Conservation (phyloP, 2,329 filamentous ascomycete genomes). For the Dactylellina leptospora region DNA sequence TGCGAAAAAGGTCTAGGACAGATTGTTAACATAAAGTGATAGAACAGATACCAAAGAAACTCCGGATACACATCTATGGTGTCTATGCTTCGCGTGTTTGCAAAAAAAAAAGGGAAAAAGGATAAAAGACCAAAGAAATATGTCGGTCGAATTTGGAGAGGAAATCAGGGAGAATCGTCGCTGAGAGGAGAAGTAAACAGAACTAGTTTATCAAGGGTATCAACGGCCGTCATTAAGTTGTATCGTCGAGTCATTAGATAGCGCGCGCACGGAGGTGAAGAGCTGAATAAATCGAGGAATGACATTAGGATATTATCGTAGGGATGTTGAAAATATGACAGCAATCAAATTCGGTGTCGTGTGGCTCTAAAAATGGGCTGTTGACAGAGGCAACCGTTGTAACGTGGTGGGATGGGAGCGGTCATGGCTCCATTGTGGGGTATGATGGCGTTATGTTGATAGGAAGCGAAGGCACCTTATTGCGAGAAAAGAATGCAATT, state of each 20-base stretch:
- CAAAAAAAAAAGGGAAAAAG: conserved; percentile 4
- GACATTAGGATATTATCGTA: conserved; percentile 29
- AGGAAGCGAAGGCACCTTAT: conserved; percentile 22
- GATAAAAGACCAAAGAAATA: conserved; percentile 29
- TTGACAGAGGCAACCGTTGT: conserved; percentile 27
- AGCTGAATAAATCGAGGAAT: neutral
- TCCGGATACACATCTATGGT: conserved; percentile 53
- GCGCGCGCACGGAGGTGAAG: conserved; percentile 13
- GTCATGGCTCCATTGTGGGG: conserved; percentile 45
- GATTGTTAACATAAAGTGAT: neutral
- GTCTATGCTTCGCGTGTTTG: conserved; percentile 50
- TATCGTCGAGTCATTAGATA: conserved; percentile 48
- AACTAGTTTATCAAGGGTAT: conserved; percentile 45
- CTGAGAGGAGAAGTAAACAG: conserved; percentile 9
- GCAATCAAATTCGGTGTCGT: conserved; percentile 21
- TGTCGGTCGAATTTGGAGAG: no score
- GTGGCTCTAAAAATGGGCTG: conserved; percentile 22
- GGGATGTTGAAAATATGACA: neutral
- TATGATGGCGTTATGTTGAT: conserved; percentile 50
- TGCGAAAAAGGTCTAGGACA: no score
- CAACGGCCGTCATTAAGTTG: conserved; percentile 41
- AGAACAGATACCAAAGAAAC: conserved; percentile 17
- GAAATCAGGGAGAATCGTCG: conserved; percentile 3
- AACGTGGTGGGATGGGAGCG: conserved; percentile 8
- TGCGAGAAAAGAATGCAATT: conserved; percentile 39